These are phyloP conservation scores for Wickerhamomyces ciferrii DNA, from an alignment of 805 yeast species.

Conservation along the genomic window DNA sequence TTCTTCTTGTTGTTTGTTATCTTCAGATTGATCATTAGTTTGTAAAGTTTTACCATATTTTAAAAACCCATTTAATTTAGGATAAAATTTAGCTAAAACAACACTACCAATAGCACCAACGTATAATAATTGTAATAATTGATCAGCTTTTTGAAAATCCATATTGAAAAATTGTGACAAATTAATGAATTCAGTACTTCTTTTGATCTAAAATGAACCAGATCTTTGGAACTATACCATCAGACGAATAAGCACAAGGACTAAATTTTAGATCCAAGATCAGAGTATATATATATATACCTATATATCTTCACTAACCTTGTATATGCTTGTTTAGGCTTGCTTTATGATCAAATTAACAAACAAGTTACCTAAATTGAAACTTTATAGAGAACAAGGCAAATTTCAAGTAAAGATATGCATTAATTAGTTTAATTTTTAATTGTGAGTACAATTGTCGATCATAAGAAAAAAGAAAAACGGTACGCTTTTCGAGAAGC, in stretches of 20 bases:
- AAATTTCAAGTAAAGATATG: not conserved
- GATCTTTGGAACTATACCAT: not conserved
- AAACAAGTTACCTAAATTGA: not conserved
- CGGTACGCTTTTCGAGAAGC: not conserved
- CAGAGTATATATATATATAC: too few species aligned
- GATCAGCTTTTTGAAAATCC: not conserved
- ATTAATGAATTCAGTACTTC: too few species aligned
- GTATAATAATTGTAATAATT: not conserved
- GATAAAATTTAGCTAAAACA: constrained; percentile 25
- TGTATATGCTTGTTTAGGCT: not conserved
- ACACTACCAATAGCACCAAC: constrained; percentile 13
- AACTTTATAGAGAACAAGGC: not conserved
- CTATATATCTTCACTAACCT: not conserved
- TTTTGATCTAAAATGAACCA: too few species aligned
- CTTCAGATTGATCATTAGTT: not conserved
- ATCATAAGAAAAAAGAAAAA: not conserved
- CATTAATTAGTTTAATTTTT: not conserved
- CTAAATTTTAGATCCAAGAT: not conserved
- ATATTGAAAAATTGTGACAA: too few species aligned
- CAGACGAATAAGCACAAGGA: not conserved
- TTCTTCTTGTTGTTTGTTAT: constrained; percentile 4
- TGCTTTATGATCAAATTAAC: not conserved
- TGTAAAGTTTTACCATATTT: constrained; percentile 40
- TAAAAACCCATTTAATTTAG: constrained; percentile 29
- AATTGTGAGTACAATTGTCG: not conserved